Percentiles rank a stretch among this genome's conserved stretches.
These are phyloP conservation scores for Spatholobus suberectus DNA, from an alignment of 306 rosid species.

Conservation along the genomic window DNA sequence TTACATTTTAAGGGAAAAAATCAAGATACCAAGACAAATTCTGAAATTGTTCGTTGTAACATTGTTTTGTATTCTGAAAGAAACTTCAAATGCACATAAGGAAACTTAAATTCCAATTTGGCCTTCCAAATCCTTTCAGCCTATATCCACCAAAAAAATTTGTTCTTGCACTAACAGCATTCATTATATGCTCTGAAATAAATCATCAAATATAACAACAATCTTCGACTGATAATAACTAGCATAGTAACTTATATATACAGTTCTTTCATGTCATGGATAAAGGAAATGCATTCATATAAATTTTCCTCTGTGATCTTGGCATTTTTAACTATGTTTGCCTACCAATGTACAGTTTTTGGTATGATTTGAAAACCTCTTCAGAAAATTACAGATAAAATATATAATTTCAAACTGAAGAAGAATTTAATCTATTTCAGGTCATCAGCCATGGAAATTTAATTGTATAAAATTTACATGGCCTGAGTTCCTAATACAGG, in stretches of 20 bases:
- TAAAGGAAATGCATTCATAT: no score
- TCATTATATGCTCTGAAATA: neutral
- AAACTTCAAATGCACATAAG: slow-evolving; percentile 13
- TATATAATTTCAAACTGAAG: neutral
- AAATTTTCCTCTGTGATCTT: neutral
- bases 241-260: neutral
- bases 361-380: neutral
- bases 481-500: neutral
- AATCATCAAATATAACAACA: neutral
- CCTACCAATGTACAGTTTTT: neutral
- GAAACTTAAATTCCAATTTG: neutral
- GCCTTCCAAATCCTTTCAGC: slow-evolving; percentile 5
- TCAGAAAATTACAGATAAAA: neutral
- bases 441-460: no score
- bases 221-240: neutral
- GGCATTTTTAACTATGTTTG: neutral
- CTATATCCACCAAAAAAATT: neutral
- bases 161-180: neutral
- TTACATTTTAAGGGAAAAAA: neutral
- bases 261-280: neutral
- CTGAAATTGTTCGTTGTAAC: neutral
- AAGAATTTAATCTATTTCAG: neutral
- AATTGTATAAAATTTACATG: no score
- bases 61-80: slow-evolving; percentile 14
- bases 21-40: slow-evolving; percentile 25